Percentiles rank a stretch among this genome's conserved stretches.
phyloP scores from a whole-genome alignment of 352 stramenopile species.

The Peronospora belbahrii region DNA sequence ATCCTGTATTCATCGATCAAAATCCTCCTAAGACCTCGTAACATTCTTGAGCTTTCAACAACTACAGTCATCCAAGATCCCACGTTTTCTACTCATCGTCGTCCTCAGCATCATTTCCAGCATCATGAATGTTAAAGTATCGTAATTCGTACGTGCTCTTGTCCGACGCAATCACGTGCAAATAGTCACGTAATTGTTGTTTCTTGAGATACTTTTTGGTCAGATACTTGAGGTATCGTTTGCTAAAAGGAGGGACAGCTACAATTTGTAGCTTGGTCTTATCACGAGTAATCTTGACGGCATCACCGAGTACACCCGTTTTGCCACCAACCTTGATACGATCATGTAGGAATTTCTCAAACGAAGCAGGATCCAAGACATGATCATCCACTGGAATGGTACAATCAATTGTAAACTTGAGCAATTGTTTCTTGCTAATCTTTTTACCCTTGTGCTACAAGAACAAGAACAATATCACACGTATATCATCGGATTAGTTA shows the following conservation, averaged over 20 bases:
- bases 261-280: slow-evolving; percentile 96
- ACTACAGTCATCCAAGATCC: too few relatives aligned
- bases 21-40: background rate
- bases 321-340: slow-evolving; percentile 99
- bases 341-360: slow-evolving; percentile 99
- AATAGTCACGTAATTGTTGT: slow-evolving; percentile 99
- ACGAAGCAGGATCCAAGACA: slow-evolving; percentile 97
- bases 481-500: too few relatives aligned
- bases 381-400: slow-evolving; percentile 97
- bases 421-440: slow-evolving; percentile 83
- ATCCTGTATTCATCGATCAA: slow-evolving; percentile 25
- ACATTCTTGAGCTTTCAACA: background rate
- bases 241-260: slow-evolving; percentile 93
- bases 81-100: slow-evolving; percentile 89
- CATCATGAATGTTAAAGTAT: slow-evolving; percentile 98
- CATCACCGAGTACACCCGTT: slow-evolving; percentile 92
- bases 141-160: slow-evolving; percentile 98
- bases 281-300: slow-evolving; percentile 93
- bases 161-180: slow-evolving; percentile 97
- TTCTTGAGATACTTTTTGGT: slow-evolving; percentile 99
- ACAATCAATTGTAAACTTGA: slow-evolving; percentile 93
- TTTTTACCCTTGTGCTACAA: slow-evolving; percentile 79
- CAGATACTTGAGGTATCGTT: slow-evolving; percentile 99
- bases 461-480: too few relatives aligned
- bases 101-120: slow-evolving; percentile 85